These are phyloP conservation scores for Oehlia diaphana DNA, from an alignment of 192 early-diverging fungal genomes.

Conservation along the genomic window DNA sequence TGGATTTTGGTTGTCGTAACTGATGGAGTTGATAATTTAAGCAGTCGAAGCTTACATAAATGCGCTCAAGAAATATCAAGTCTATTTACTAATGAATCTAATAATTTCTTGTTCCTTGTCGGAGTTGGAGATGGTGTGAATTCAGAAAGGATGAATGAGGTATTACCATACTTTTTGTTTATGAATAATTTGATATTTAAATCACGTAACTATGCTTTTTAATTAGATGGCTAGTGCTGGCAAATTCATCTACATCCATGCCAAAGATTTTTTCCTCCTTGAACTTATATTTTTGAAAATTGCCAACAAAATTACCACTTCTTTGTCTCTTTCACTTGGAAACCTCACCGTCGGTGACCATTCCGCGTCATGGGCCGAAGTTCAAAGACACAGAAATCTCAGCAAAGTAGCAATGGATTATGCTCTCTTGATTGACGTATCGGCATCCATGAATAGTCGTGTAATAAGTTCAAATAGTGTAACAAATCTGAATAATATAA, in stretches of 20 bases:
- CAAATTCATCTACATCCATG: slow-evolving; percentile 11
- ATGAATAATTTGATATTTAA: too few relatives aligned
- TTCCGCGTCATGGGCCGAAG: slow-evolving; percentile 23
- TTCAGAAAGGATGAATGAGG: background rate
- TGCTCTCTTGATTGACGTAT: slow-evolving; percentile 8
- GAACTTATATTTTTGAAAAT: slow-evolving; percentile 14
- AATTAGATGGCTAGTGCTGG: slow-evolving; percentile 17
- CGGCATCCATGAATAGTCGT: slow-evolving; percentile 5
- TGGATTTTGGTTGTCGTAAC: slow-evolving; percentile 25
- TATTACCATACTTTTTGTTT: background rate
- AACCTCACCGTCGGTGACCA: background rate
- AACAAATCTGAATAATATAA: background rate
- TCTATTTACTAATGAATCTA: background rate
- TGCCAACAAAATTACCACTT: slow-evolving; percentile 11
- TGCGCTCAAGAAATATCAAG: background rate
- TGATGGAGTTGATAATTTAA: slow-evolving; percentile 10
- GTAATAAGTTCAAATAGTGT: background rate
- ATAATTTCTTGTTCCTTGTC: slow-evolving; percentile 23
- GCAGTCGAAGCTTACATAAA: background rate
- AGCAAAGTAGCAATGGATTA: slow-evolving; percentile 26
- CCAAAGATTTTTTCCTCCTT: slow-evolving; percentile 21
- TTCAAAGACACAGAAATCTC: slow-evolving; percentile 18
- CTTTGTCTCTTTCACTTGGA: background rate
- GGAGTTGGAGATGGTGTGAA: slow-evolving; percentile 18
- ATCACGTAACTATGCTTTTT: background rate